These are phyloP conservation scores for Cutaneotrichosporon dermatis DNA, from an alignment of 1,284 basidiomycete genomes.

Conservation along the genomic window DNA sequence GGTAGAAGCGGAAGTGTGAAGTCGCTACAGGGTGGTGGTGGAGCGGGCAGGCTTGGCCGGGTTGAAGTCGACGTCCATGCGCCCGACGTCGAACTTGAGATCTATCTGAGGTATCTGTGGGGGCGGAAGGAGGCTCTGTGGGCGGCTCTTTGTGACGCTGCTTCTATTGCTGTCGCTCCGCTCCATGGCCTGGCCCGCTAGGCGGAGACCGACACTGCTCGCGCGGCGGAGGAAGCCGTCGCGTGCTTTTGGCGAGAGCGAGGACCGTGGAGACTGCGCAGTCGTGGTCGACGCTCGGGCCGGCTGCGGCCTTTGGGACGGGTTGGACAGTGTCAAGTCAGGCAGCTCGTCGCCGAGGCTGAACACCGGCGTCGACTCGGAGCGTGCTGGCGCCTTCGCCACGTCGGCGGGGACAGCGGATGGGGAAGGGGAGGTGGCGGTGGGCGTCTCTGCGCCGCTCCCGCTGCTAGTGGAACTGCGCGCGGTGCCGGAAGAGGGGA, in stretches of 20 bases:
- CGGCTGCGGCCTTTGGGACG: background rate
- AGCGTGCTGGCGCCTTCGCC: background rate
- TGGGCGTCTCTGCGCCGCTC: background rate
- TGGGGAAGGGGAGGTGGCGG: background rate
- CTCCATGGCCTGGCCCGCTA: too few relatives aligned
- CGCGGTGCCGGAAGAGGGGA: background rate
- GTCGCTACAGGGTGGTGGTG: background rate
- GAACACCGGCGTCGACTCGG: background rate
- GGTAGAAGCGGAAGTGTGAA: too few relatives aligned
- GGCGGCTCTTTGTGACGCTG: background rate
- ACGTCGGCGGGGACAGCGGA: background rate
- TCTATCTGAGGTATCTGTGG: background rate
- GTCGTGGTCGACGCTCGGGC: background rate
- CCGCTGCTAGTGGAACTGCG: background rate
- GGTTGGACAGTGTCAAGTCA: constrained; percentile 1
- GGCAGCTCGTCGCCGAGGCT: background rate
- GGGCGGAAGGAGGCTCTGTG: background rate
- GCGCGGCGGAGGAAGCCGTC: background rate
- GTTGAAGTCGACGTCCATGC: constrained; percentile 4
- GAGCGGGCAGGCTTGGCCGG: background rate
- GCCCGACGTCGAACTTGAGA: constrained; percentile 3
- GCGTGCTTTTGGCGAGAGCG: background rate
- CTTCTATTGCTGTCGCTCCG: too few relatives aligned
- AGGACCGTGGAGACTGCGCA: background rate
- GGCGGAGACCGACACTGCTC: background rate